phyloP scores from a whole-genome alignment of 169 alveolate species.

The Plasmodium malariae region DNA sequence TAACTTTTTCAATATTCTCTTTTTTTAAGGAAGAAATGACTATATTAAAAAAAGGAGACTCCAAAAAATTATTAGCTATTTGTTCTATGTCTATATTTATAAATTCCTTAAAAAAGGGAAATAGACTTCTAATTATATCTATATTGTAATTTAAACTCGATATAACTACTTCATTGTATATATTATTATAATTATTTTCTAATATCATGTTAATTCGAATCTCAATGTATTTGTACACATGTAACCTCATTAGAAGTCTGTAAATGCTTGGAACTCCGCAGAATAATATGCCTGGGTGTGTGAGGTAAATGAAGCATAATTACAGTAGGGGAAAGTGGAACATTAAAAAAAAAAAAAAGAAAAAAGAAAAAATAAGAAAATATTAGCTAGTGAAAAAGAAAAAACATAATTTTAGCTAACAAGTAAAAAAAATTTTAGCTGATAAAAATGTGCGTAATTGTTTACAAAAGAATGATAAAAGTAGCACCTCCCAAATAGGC shows the following conservation, averaged over 20 bases:
- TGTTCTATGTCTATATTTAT: slow-evolving; percentile 53
- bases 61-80: slow-evolving; percentile 64
- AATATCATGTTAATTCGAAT: slow-evolving; percentile 48
- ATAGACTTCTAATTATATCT: slow-evolving; percentile 31
- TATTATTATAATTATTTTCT: slow-evolving; percentile 14
- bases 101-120: slow-evolving; percentile 73
- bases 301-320: background rate
- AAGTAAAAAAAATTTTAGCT: too few species aligned
- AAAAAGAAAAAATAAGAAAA: background rate
- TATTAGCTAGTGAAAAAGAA: too few species aligned
- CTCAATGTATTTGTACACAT: slow-evolving; percentile 57
- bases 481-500: too few species aligned
- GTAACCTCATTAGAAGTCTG: slow-evolving; percentile 63
- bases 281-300: slow-evolving; percentile 40
- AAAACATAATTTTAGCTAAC: too few species aligned
- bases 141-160: slow-evolving; percentile 67
- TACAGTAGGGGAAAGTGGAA: background rate
- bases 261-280: slow-evolving; percentile 75
- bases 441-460: too few species aligned
- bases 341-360: background rate
- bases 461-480: too few species aligned
- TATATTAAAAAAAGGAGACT: slow-evolving; percentile 44
- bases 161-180: slow-evolving; percentile 50
- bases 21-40: slow-evolving; percentile 54
- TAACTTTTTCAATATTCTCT: slow-evolving; percentile 30